Conservation (phyloP, 2,329 filamentous ascomycete species). For the Aspergillus texensis region DNA sequence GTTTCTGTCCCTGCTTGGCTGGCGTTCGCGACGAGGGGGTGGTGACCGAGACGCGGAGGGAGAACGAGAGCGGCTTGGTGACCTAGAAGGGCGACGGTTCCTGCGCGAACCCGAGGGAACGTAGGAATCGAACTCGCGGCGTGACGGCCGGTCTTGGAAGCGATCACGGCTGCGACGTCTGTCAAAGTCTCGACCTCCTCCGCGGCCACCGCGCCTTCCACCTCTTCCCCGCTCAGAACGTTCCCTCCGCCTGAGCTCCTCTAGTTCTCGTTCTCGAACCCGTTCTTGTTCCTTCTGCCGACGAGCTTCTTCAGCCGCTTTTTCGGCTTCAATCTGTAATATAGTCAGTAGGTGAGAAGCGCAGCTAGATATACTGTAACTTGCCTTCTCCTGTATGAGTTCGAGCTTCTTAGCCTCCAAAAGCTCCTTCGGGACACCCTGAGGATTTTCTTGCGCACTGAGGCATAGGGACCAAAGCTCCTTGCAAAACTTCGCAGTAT, state of each 20-base stretch:
- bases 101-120: constrained; percentile 51
- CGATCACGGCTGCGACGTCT: constrained; percentile 53
- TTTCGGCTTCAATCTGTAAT: constrained; percentile 75
- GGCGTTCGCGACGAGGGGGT: constrained; percentile 32
- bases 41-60: constrained; percentile 38
- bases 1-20: constrained; percentile 28
- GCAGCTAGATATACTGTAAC: background rate
- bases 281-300: constrained; percentile 71
- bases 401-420: constrained; percentile 96
- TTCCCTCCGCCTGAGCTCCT: constrained; percentile 64
- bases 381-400: constrained; percentile 89
- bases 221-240: constrained; percentile 43
- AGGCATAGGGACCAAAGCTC: constrained; percentile 90
- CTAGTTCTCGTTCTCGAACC: constrained; percentile 70
- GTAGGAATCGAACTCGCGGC: constrained; percentile 60
- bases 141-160: constrained; percentile 48
- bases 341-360: constrained; percentile 15
- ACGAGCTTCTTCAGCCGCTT: constrained; percentile 74
- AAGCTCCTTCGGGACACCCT: constrained; percentile 91
- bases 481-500: constrained; percentile 86
- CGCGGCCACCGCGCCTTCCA: constrained; percentile 39
- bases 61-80: constrained; percentile 34
- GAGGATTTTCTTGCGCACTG: constrained; percentile 83
- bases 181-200: constrained; percentile 48
- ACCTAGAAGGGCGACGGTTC: constrained; percentile 42